A percentile compares a stretch with the other conserved stretches of the same genome.
Evolutionary conservation across 225 moss, liverwort and hornwort species (phyloP).

Genomic region (Antitrichia curtipendula): DNA sequence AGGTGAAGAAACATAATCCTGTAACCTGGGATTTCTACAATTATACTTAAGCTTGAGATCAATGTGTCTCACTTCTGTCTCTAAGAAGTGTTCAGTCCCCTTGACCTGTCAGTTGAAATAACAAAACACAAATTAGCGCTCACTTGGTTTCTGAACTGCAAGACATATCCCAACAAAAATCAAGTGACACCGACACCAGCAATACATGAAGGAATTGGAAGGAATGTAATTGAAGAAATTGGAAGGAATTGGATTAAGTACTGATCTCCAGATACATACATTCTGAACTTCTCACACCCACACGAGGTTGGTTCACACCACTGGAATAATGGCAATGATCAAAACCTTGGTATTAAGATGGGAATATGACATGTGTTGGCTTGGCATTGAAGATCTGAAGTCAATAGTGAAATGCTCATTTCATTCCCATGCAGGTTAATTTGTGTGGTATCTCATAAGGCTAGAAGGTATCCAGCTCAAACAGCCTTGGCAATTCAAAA

Average conservation of each 20-base stretch:
- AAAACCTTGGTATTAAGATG: too few species aligned
- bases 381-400: too few species aligned
- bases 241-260: too few species aligned
- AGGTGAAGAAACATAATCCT: slow-evolving; percentile 53
- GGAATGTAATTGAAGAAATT: too few species aligned
- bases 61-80: slow-evolving; percentile 81
- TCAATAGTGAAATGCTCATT: not conserved
- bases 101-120: slow-evolving; percentile 26
- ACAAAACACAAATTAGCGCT: not conserved
- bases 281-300: too few species aligned
- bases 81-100: slow-evolving; percentile 59
- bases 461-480: not conserved
- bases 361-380: too few species aligned
- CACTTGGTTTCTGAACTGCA: not conserved
- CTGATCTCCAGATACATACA: too few species aligned
- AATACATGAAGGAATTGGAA: not conserved
- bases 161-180: not conserved
- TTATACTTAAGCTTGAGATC: slow-evolving; percentile 95
- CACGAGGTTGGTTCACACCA: too few species aligned
- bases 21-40: slow-evolving; percentile 86
- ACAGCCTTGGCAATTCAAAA: too few species aligned
- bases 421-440: not conserved
- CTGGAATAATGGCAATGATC: too few species aligned
- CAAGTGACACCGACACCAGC: not conserved
- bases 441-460: not conserved